phyloP scores from a whole-genome alignment of 1,284 basidiomycete genomes.

The Erythrobasidium hasegawianum region DNA sequence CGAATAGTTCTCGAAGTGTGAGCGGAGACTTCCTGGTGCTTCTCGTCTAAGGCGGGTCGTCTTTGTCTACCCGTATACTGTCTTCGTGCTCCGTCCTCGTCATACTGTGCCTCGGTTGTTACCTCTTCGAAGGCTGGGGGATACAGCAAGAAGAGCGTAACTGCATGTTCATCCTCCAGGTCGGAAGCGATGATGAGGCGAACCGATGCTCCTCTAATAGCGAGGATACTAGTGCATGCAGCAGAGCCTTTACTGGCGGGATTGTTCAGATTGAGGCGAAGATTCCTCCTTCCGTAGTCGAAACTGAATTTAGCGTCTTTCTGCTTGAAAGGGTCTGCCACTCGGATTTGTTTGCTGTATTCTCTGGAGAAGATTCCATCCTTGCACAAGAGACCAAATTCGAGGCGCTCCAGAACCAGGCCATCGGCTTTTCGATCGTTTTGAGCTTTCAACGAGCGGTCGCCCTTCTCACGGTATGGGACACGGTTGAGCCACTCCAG shows the following conservation, averaged over 20 bases:
- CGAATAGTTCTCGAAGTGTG: constrained; percentile 28
- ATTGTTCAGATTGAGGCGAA: constrained; percentile 6
- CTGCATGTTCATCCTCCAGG: constrained; percentile 18
- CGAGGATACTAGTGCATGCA: constrained; percentile 18
- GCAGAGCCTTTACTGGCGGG: neutral
- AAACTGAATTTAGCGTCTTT: constrained; percentile 20
- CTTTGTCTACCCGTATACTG: constrained; percentile 26
- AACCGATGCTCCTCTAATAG: constrained; percentile 15
- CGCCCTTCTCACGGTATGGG: constrained; percentile 24
- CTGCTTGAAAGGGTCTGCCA: neutral
- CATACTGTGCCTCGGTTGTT: neutral
- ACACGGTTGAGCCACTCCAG: constrained; percentile 30
- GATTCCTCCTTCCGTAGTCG: constrained; percentile 10
- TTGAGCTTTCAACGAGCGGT: constrained; percentile 21
- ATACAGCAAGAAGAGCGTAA: constrained; percentile 15
- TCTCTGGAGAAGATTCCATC: constrained; percentile 29
- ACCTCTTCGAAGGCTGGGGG: constrained; percentile 29
- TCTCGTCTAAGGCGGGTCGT: constrained; percentile 18
- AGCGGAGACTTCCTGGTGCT: constrained; percentile 22
- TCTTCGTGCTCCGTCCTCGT: neutral
- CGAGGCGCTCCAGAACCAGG: constrained; percentile 12
- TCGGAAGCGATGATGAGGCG: constrained; percentile 8
- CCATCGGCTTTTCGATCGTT: constrained; percentile 27
- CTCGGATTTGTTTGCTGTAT: constrained; percentile 14
- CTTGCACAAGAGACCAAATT: constrained; percentile 30